Conservation (phyloP, 1,139 yeast genomes). For the Geotrichum citri-aurantii region DNA sequence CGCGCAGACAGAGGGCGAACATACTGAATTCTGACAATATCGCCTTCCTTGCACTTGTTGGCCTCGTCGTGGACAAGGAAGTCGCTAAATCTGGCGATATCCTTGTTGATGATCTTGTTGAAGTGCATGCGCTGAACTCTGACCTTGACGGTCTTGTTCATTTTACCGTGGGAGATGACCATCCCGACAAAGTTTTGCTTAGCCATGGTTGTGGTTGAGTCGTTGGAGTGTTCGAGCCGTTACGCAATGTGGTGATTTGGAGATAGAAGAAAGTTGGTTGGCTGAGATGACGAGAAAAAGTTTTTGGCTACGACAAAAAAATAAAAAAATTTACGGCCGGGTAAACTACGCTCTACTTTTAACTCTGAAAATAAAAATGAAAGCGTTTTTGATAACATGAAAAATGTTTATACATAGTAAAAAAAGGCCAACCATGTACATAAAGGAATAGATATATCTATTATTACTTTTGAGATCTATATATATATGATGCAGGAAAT, state of each 20-base stretch:
- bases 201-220: slow-evolving; percentile 48
- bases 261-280: neutral
- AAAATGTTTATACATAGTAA: neutral
- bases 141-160: slow-evolving; percentile 93
- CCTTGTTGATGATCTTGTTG: slow-evolving; percentile 68
- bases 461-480: neutral
- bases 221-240: neutral
- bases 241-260: neutral
- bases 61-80: slow-evolving; percentile 93
- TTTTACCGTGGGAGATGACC: slow-evolving; percentile 92
- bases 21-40: slow-evolving; percentile 86
- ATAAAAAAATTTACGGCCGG: slow-evolving; percentile 2
- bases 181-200: slow-evolving; percentile 87
- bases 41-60: slow-evolving; percentile 88
- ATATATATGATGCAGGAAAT: neutral
- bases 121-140: slow-evolving; percentile 58
- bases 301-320: neutral
- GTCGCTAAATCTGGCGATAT: slow-evolving; percentile 71
- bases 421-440: too few species aligned
- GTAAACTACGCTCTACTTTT: neutral
- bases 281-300: neutral
- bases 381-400: neutral
- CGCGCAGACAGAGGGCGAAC: slow-evolving; percentile 79
- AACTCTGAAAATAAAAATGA: neutral
- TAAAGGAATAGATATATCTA: neutral